A percentile compares a stretch with the other conserved stretches of the same genome.
phyloP scores from a whole-genome alignment of 139 green algal species.

The Micractinium sp. region DNA sequence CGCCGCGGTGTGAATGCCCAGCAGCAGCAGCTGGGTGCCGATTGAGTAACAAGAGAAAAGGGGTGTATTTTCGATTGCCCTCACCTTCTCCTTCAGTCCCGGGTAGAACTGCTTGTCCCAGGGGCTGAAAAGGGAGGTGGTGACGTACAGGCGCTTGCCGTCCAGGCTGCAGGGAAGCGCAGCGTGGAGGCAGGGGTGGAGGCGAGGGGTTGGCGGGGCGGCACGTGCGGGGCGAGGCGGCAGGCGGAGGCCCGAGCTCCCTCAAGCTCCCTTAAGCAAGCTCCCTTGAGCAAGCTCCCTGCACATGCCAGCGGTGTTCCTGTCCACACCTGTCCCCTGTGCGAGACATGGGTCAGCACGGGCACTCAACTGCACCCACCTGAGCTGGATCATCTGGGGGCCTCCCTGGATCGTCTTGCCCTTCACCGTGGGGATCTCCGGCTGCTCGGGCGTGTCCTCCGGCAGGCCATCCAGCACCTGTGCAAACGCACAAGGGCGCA shows the following conservation, averaged over 20 bases:
- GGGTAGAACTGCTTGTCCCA: conserved; percentile 92
- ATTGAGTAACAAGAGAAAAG: too few species aligned
- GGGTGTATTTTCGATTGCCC: neutral
- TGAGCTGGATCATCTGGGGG: conserved; percentile 90
- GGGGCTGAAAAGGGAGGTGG: conserved; percentile 71
- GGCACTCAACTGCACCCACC: too few species aligned
- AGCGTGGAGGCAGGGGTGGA: neutral
- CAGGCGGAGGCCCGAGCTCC: too few species aligned
- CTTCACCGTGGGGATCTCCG: conserved; percentile 55
- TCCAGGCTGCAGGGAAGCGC: conserved; percentile 60
- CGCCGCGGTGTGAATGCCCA: too few species aligned
- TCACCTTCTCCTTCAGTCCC: conserved; percentile 56
- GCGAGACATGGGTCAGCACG: too few species aligned
- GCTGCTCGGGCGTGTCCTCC: conserved; percentile 52
- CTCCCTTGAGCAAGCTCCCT: too few species aligned
- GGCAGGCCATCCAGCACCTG: conserved; percentile 69
- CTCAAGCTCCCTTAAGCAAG: too few species aligned
- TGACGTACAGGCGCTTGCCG: conserved; percentile 85
- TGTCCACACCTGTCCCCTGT: too few species aligned
- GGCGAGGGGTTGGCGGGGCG: neutral
- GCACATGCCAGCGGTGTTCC: too few species aligned
- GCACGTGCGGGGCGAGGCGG: too few species aligned
- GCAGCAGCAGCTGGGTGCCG: too few species aligned
- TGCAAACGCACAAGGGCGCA: neutral
- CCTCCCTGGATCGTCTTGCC: conserved; percentile 76